Percentiles rank a stretch among this genome's conserved stretches.
Conservation (phyloP, 306 rosid species). For the Benincasa hispida region DNA sequence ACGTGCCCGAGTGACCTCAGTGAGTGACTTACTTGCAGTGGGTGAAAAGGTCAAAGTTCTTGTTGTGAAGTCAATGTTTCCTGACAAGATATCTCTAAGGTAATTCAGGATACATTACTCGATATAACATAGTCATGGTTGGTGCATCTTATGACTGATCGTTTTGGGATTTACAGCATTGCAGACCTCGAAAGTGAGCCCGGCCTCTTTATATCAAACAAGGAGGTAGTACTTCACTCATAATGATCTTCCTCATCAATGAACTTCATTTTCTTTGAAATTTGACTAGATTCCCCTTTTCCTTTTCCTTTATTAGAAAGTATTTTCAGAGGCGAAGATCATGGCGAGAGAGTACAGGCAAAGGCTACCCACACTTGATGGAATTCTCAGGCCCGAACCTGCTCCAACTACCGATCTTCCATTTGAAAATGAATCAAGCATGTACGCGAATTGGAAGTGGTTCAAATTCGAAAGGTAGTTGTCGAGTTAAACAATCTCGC, state of each 20-base stretch:
- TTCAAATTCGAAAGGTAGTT: constrained; percentile 54
- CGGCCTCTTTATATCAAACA: constrained; percentile 70
- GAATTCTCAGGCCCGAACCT: constrained; percentile 16
- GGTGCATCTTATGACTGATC: neutral
- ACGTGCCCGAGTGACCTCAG: constrained; percentile 49
- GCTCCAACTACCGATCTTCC: constrained; percentile 20
- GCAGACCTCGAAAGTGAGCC: constrained; percentile 89
- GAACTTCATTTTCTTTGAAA: neutral
- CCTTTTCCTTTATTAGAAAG: constrained; percentile 33
- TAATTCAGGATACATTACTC: constrained; percentile 16
- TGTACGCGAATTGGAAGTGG: constrained; percentile 88
- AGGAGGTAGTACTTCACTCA: constrained; percentile 52
- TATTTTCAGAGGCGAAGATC: constrained; percentile 56
- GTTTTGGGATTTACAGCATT: constrained; percentile 45
- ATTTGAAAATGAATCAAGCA: constrained; percentile 46
- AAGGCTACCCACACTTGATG: constrained; percentile 33
- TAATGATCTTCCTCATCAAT: neutral
- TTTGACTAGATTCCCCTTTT: neutral
- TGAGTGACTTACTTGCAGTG: constrained; percentile 54
- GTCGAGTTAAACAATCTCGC: neutral
- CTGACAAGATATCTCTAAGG: constrained; percentile 86
- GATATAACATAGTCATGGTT: neutral
- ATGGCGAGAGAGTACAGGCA: constrained; percentile 73
- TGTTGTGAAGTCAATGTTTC: constrained; percentile 73
- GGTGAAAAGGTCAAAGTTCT: constrained; percentile 74